Evolutionary conservation across 805 yeast species (phyloP).

Genomic region (Kodamaea kaohsiungensis): DNA sequence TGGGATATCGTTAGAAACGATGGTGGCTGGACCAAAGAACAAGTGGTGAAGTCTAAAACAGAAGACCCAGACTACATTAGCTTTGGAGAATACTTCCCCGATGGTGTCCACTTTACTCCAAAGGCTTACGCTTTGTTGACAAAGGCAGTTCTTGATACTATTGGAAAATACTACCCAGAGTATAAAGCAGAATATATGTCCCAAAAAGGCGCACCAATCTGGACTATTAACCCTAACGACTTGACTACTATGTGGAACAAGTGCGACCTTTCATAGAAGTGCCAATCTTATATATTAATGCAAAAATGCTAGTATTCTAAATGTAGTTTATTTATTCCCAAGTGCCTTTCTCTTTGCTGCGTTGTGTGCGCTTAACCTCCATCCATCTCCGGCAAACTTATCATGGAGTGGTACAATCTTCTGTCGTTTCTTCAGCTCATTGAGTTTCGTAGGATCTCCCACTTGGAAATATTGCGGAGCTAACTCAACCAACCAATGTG

Average conservation of each 20-base stretch:
- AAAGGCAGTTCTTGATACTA: neutral
- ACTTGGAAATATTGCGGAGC: conserved; percentile 76
- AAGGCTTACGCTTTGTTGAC: neutral
- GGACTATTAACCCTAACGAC: neutral
- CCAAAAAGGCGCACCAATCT: neutral
- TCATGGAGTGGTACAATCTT: conserved; percentile 75
- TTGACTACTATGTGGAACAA: neutral
- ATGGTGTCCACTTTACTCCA: neutral
- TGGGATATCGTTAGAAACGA: conserved; percentile 42
- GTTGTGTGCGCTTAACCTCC: conserved; percentile 65
- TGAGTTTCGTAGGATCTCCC: conserved; percentile 50
- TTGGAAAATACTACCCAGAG: neutral
- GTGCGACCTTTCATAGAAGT: neutral
- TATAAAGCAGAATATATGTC: neutral
- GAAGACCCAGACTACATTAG: neutral
- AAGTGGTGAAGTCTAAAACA: conserved; percentile 26
- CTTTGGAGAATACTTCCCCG: neutral
- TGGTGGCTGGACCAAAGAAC: conserved; percentile 36
- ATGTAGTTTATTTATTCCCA: conserved; percentile 10
- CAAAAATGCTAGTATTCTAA: neutral
- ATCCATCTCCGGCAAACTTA: conserved; percentile 61
- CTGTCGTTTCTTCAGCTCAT: conserved; percentile 55
- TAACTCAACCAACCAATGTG: conserved; percentile 70
- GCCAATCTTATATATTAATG: neutral
- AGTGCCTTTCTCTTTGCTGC: conserved; percentile 28